Evolutionary conservation across 164 flowering plant species (phyloP).

Genomic region (Aristolochia californica): DNA sequence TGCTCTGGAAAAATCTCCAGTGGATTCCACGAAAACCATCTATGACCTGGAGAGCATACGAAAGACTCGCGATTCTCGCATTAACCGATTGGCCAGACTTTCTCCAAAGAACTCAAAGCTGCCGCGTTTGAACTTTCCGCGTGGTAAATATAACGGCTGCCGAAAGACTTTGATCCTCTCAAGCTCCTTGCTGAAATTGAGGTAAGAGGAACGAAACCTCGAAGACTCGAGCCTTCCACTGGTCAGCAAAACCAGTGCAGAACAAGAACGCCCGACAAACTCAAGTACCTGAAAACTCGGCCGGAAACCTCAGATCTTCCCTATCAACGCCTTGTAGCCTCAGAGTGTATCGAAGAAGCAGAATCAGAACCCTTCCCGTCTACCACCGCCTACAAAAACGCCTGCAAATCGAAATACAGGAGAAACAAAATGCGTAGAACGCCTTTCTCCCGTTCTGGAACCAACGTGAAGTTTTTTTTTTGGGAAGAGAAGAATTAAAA

Average conservation of each 20-base stretch:
- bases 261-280: too few species aligned
- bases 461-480: background rate
- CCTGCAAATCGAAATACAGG: slow-evolving; percentile 5
- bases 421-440: slow-evolving; percentile 1
- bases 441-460: slow-evolving; percentile 5
- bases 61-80: background rate
- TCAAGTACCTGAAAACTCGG: too few species aligned
- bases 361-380: background rate
- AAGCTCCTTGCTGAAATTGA: too few species aligned
- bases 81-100: background rate
- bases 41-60: background rate
- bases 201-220: too few species aligned
- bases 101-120: background rate
- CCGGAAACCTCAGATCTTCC: too few species aligned
- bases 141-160: too few species aligned
- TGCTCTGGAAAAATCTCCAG: background rate
- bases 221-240: too few species aligned
- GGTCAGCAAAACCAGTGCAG: too few species aligned
- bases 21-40: background rate
- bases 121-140: background rate
- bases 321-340: too few species aligned
- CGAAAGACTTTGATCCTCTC: too few species aligned
- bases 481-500: too few species aligned
- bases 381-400: background rate
- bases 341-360: background rate